Evolutionary conservation across 2,329 filamentous ascomycete species (phyloP).

Genomic region (Dactylonectria estremocensis): DNA sequence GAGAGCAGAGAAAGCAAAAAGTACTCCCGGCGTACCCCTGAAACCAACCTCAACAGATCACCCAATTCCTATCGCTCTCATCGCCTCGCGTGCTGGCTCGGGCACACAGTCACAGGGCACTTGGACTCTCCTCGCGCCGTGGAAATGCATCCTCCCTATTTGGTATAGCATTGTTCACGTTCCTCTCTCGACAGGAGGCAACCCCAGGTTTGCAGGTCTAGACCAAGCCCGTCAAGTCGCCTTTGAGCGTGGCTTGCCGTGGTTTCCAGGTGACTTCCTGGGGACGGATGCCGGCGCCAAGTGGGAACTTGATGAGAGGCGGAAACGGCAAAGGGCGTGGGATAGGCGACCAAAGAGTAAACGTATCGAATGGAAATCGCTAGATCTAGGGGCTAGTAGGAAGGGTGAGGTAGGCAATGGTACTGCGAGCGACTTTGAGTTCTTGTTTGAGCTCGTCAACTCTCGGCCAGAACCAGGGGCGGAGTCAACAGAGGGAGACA

Average conservation of each 20-base stretch:
- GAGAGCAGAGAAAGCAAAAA: slow-evolving; percentile 74
- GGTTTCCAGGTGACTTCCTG: slow-evolving; percentile 90
- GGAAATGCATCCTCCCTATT: slow-evolving; percentile 88
- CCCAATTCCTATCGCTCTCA: slow-evolving; percentile 81
- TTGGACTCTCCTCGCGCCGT: slow-evolving; percentile 90
- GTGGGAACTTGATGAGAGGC: slow-evolving; percentile 79
- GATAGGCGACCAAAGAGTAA: slow-evolving; percentile 86
- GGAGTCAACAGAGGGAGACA: slow-evolving; percentile 39
- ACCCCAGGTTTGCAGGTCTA: slow-evolving; percentile 86
- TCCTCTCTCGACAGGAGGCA: slow-evolving; percentile 83
- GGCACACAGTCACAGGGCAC: slow-evolving; percentile 72
- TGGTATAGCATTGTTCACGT: slow-evolving; percentile 92
- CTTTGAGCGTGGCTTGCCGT: slow-evolving; percentile 84
- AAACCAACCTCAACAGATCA: slow-evolving; percentile 75
- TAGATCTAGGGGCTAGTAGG: slow-evolving; percentile 80
- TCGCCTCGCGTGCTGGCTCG: slow-evolving; percentile 69
- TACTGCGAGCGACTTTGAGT: slow-evolving; percentile 88
- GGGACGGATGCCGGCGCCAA: slow-evolving; percentile 83
- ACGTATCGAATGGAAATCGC: slow-evolving; percentile 79
- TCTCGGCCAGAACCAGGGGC: slow-evolving; percentile 25
- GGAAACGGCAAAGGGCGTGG: slow-evolving; percentile 86
- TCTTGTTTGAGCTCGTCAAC: slow-evolving; percentile 64
- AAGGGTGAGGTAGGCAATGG: slow-evolving; percentile 89
- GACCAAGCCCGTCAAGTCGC: slow-evolving; percentile 84
- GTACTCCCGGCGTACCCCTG: slow-evolving; percentile 75